Evolutionary conservation across 441 rosid genomes (phyloP).

Genomic region (Gossypium armourianum): DNA sequence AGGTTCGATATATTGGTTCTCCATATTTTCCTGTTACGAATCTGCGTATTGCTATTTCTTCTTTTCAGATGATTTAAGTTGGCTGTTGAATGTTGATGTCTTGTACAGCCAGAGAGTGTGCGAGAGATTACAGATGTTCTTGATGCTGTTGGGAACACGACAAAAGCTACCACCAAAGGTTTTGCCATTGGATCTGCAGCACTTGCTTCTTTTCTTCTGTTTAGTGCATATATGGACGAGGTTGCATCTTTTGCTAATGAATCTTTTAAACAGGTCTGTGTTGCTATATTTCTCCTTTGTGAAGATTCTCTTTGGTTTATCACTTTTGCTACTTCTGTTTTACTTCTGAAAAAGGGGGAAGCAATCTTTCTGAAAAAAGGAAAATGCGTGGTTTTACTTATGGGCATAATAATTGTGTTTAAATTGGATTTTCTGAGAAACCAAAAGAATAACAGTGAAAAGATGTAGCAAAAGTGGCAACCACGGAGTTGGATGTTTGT

Average conservation of each 20-base stretch:
- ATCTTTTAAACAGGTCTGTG: constrained; percentile 66
- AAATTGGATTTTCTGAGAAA: background rate
- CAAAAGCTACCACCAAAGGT: constrained; percentile 95
- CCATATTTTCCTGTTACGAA: background rate
- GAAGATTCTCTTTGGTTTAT: background rate
- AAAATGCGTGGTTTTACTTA: background rate
- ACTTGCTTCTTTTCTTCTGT: constrained; percentile 91
- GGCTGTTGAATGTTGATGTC: constrained; percentile 15
- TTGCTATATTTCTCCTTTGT: background rate
- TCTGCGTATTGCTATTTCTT: background rate
- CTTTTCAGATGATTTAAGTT: constrained; percentile 7
- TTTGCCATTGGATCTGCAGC: constrained; percentile 98
- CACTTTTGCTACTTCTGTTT: background rate
- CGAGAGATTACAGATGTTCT: constrained; percentile 90
- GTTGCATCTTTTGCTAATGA: constrained; percentile 67
- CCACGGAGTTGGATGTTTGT: background rate
- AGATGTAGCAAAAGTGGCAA: background rate
- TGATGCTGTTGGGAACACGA: constrained; percentile 96
- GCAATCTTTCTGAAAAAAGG: background rate
- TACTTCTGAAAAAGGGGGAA: background rate
- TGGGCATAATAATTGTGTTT: background rate
- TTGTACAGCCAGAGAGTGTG: constrained; percentile 84
- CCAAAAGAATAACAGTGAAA: background rate
- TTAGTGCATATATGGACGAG: constrained; percentile 99
- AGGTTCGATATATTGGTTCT: constrained; percentile 38